Conservation (phyloP, 768 basidiomycete species). For the Filobasidium wieringae region DNA sequence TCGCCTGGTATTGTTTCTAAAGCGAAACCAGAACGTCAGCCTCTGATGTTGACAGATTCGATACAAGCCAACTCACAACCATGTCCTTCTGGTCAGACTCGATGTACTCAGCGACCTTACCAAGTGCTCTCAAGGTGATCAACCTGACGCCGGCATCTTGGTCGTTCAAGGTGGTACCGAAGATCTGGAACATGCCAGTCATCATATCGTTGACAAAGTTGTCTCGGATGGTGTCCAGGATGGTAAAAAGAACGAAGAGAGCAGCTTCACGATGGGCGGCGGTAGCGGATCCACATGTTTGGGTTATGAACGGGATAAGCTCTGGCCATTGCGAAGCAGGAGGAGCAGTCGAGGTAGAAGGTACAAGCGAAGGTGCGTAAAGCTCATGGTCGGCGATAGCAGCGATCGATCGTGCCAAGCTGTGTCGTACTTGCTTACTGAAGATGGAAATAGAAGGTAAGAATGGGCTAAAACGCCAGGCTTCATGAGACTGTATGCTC, state of each 20-base stretch:
- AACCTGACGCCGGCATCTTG: slow-evolving; percentile 81
- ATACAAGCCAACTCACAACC: slow-evolving; percentile 50
- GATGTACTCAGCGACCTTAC: slow-evolving; percentile 85
- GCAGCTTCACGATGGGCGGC: slow-evolving; percentile 81
- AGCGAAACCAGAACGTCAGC: background rate
- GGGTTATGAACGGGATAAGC: slow-evolving; percentile 75
- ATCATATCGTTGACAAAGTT: slow-evolving; percentile 58
- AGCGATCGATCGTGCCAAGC: slow-evolving; percentile 81
- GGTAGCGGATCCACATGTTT: slow-evolving; percentile 56
- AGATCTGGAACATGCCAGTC: slow-evolving; percentile 59
- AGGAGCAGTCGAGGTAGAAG: slow-evolving; percentile 5
- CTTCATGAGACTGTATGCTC: slow-evolving; percentile 27
- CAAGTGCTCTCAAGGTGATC: slow-evolving; percentile 80
- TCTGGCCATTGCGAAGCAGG: slow-evolving; percentile 52
- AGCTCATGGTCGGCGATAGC: slow-evolving; percentile 85
- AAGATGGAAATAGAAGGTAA: background rate
- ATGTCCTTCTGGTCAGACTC: slow-evolving; percentile 74
- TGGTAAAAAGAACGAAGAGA: slow-evolving; percentile 64
- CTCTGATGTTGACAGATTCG: background rate
- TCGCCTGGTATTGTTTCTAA: slow-evolving; percentile 46
- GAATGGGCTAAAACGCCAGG: background rate
- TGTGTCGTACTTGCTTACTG: slow-evolving; percentile 83
- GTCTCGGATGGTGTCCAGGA: slow-evolving; percentile 82
- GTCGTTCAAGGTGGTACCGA: slow-evolving; percentile 60
- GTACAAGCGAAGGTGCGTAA: slow-evolving; percentile 27